Conservation (phyloP, 1,139 yeast species). For the Geotrichum restrictum region DNA sequence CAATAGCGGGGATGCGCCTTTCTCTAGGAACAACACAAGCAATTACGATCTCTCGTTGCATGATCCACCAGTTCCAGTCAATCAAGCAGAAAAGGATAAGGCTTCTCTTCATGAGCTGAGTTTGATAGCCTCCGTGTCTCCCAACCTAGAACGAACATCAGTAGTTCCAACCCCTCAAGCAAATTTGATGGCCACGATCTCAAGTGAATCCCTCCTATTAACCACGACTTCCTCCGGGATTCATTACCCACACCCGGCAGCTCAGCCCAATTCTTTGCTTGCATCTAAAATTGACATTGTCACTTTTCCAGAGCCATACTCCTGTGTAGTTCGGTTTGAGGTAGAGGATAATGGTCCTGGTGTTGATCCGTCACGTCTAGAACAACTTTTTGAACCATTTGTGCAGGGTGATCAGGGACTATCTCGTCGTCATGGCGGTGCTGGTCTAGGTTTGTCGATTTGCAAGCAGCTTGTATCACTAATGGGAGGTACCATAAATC, state of each 20-base stretch:
- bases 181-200: background rate
- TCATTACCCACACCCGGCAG: background rate
- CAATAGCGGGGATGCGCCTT: background rate
- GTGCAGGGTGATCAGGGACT: conserved; percentile 95
- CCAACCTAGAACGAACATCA: background rate
- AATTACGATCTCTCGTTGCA: background rate
- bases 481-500: conserved; percentile 63
- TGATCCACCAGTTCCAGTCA: background rate
- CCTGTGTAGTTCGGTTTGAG: conserved; percentile 33
- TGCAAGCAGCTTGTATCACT: conserved; percentile 85
- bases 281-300: background rate
- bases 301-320: background rate
- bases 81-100: background rate
- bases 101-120: background rate
- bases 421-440: conserved; percentile 89
- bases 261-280: background rate
- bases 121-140: background rate
- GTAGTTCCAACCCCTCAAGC: background rate
- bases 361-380: conserved; percentile 72
- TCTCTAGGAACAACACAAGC: background rate
- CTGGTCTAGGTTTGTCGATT: conserved; percentile 90
- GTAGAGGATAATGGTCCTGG: conserved; percentile 94
- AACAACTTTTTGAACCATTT: conserved; percentile 89
- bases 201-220: background rate
- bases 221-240: background rate